Evolutionary conservation across 2,329 filamentous ascomycete genomes (phyloP).

Genomic region (Cylindrodendrum hubeiense): DNA sequence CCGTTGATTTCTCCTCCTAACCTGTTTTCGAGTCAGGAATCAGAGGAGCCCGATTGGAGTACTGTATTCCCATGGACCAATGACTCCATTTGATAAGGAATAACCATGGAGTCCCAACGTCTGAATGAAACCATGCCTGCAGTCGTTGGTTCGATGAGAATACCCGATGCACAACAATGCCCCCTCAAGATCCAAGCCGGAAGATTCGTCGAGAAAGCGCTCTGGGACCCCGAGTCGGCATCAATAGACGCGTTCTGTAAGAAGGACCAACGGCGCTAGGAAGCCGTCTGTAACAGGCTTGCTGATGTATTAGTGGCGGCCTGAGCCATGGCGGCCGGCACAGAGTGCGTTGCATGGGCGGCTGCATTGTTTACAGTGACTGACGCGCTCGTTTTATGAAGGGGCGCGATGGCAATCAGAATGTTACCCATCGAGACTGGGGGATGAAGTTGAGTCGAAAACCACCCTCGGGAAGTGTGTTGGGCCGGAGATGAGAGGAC

Average conservation of each 20-base stretch:
- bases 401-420: constrained; percentile 10
- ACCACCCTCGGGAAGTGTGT: constrained; percentile 3
- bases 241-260: constrained; percentile 7
- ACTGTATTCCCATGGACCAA: not conserved
- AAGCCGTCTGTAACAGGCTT: constrained; percentile 4
- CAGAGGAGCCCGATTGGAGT: not conserved
- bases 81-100: not conserved
- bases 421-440: constrained; percentile 11
- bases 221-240: not conserved
- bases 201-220: constrained; percentile 16
- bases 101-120: not conserved
- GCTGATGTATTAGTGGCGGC: not conserved
- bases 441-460: not conserved
- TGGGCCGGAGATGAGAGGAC: constrained; percentile 11
- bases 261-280: constrained; percentile 5
- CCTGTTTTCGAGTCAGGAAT: not conserved
- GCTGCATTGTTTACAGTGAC: constrained; percentile 4
- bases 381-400: constrained; percentile 8
- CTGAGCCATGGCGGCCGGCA: not conserved
- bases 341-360: constrained; percentile 2
- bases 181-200: not conserved
- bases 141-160: not conserved
- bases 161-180: not conserved
- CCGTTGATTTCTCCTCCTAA: not conserved
- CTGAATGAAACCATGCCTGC: not conserved